These are phyloP conservation scores for Geotrichum candidum DNA, from an alignment of 1,139 yeast species.

Conservation along the genomic window DNA sequence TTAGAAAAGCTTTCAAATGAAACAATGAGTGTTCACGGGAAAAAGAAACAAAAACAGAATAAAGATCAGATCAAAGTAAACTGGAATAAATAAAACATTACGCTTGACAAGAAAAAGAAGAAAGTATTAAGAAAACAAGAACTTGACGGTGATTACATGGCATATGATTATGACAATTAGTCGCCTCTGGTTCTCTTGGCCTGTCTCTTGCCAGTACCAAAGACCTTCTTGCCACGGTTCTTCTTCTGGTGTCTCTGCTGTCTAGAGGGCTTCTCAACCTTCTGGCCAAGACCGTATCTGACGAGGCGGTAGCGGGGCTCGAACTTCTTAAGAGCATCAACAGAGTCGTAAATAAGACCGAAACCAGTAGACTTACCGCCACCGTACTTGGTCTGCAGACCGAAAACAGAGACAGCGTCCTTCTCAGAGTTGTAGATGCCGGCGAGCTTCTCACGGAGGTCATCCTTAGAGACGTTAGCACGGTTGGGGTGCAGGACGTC, in stretches of 20 bases:
- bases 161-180: conserved; percentile 5
- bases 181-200: conserved; percentile 50
- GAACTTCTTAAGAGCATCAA: conserved; percentile 95
- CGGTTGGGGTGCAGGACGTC: conserved; percentile 99
- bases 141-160: background rate
- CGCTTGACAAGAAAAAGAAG: background rate
- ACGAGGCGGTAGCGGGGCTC: conserved; percentile 99
- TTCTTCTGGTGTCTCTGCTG: conserved; percentile 99
- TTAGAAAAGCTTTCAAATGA: background rate
- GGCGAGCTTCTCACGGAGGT: conserved; percentile 96
- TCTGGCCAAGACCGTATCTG: conserved; percentile 95
- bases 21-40: background rate
- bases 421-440: conserved; percentile 96
- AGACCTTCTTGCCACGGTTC: conserved; percentile 99
- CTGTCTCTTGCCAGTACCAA: conserved; percentile 95
- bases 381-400: conserved; percentile 99
- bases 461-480: conserved; percentile 99
- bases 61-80: background rate
- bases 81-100: background rate
- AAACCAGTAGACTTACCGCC: conserved; percentile 99
- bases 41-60: background rate
- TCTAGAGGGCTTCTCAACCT: conserved; percentile 97
- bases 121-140: background rate
- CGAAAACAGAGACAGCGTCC: conserved; percentile 97
- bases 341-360: conserved; percentile 98